These are phyloP conservation scores for Entophlyctis luteolus DNA, from an alignment of 192 early-diverging fungal genomes.

Conservation along the genomic window DNA sequence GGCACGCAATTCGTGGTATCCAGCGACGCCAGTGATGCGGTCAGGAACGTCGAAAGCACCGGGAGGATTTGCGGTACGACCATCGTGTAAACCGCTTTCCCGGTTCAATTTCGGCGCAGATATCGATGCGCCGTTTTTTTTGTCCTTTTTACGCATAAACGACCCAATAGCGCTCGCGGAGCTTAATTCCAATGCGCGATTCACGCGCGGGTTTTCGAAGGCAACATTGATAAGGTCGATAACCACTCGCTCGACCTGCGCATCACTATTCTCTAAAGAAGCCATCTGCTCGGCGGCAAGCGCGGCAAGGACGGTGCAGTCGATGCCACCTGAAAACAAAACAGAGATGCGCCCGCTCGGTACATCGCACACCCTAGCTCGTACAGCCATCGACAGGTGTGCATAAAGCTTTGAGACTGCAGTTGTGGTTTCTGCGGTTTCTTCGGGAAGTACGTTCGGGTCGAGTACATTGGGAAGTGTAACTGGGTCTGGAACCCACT, in stretches of 20 bases:
- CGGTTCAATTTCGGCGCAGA: neutral
- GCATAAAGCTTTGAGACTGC: too few relatives aligned
- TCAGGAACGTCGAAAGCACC: slow-evolving; percentile 72
- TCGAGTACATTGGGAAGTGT: too few relatives aligned
- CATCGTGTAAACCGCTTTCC: neutral
- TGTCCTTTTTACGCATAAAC: neutral
- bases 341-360: too few relatives aligned
- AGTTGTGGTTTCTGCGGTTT: too few relatives aligned
- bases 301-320: slow-evolving; percentile 86
- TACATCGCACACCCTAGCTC: too few relatives aligned
- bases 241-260: too few relatives aligned
- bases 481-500: too few relatives aligned
- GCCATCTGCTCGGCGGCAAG: slow-evolving; percentile 72
- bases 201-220: slow-evolving; percentile 84
- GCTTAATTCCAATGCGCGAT: slow-evolving; percentile 32
- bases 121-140: neutral
- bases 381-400: too few relatives aligned
- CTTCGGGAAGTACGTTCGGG: too few relatives aligned
- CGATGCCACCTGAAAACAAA: slow-evolving; percentile 91
- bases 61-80: neutral
- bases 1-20: slow-evolving; percentile 50
- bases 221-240: slow-evolving; percentile 94
- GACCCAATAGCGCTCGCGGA: neutral
- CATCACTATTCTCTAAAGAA: slow-evolving; percentile 46
- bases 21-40: slow-evolving; percentile 66